These are phyloP conservation scores for Pseudevernia furfuracea DNA, from an alignment of 495 filamentous ascomycete species.

Conservation along the genomic window DNA sequence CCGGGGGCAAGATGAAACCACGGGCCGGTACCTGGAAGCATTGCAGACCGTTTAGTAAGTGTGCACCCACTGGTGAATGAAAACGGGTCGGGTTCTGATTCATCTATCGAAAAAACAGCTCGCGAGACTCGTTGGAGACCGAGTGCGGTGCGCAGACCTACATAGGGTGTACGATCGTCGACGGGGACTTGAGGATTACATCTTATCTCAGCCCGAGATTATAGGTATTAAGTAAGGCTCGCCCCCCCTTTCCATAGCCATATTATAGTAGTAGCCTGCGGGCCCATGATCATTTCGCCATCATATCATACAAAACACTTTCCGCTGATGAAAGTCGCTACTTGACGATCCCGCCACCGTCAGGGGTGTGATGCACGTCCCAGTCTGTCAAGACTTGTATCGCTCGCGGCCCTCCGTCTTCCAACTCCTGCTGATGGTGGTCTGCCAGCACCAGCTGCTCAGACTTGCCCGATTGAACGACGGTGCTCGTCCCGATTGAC, in stretches of 20 bases:
- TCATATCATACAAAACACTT: no score
- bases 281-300: no score
- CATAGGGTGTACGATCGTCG: conserved; percentile 6
- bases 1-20: not conserved
- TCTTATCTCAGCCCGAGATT: conserved; percentile 2
- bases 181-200: not conserved
- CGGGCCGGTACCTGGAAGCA: not conserved
- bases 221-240: no score
- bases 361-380: not conserved
- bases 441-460: not conserved
- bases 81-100: no score
- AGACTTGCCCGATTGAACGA: not conserved
- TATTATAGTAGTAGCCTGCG: no score
- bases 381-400: not conserved
- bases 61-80: no score
- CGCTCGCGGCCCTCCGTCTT: not conserved
- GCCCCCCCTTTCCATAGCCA: no score
- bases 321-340: no score
- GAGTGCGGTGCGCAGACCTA: conserved; percentile 9
- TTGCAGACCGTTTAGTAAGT: not conserved
- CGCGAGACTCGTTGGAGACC: not conserved
- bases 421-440: not conserved
- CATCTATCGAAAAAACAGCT: no score
- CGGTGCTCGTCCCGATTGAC: not conserved
- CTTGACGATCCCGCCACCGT: not conserved